Evolutionary conservation across 345 rosid genomes (phyloP), one percentile per base, ranked within the genome.

Genomic region (Eutrema yunnanense): DNA sequence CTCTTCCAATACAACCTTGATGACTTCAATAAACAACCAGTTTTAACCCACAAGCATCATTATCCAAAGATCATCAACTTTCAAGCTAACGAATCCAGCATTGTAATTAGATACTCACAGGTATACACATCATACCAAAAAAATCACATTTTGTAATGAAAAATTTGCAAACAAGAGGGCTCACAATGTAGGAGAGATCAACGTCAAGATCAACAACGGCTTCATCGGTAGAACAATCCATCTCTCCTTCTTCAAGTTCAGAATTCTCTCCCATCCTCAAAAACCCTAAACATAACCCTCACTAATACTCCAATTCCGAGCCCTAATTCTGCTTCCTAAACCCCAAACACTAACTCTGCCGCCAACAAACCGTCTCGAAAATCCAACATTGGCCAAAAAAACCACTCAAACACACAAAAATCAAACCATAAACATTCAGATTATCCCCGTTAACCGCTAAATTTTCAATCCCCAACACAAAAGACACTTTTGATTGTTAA

Each of bases 211-310:
- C 89, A 72, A 76, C 83, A 67, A 79, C 52, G 70, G 50, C 78
- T 66, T 71, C 82, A 65, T 59, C 77, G 51, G 59, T 34, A 74
- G 76, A 69, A 83, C 54, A 75, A 60, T 65, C 63, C 71, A 90
- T 80, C 73, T 92, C 92, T 57, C 93, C 96, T 85, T 90, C 95
- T 82, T 89, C 93, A 67, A 86, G 84, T 73, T 85, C 90, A 52
- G 73, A 84, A 80, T 51, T 79, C 58, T 82, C 87, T 54, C 78
- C 86, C 90, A 86, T 86, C 63, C 41, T 75, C 42, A 47, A 26
- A 34, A 56, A 34, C 65, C 26, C 71, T 32, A 73, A 53, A 30
- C 80, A 74, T 50, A 72, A 75, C 62, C 63, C 53, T 56, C 37
- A 61, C 69, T 4, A 67, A 42, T 55, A 46, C 56, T 59, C 71